Conservation (phyloP, 2,329 filamentous ascomycete genomes). For the Penicillium sp. region DNA sequence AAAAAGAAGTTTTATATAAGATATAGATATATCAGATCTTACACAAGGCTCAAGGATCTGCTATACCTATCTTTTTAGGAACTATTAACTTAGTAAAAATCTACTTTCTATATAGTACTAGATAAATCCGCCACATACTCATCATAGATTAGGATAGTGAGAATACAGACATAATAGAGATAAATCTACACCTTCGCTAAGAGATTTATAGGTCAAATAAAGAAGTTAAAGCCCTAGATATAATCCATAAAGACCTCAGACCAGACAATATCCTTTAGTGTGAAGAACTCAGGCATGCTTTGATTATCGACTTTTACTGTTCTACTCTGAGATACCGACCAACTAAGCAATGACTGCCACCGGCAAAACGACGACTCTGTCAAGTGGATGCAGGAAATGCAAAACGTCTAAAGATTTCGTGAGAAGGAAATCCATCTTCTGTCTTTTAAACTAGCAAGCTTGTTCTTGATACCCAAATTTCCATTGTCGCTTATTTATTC, state of each 20-base stretch:
- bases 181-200: not conserved
- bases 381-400: conserved; percentile 4
- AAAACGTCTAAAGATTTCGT: conserved; percentile 8
- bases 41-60: conserved; percentile 7
- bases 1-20: not conserved
- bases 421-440: not conserved
- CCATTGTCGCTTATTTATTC: not conserved
- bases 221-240: conserved; percentile 18
- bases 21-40: not conserved
- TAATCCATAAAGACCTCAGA: conserved; percentile 26
- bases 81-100: not conserved
- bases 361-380: conserved; percentile 5
- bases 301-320: conserved; percentile 31
- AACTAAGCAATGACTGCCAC: not conserved
- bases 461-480: not conserved
- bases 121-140: not conserved
- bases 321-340: conserved; percentile 16
- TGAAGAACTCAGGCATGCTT: conserved; percentile 23
- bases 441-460: not conserved
- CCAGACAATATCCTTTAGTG: conserved; percentile 31
- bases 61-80: not conserved
- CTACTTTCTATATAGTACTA: not conserved
- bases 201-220: conserved; percentile 8
- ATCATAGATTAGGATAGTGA: conserved; percentile 11
- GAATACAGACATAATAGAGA: conserved; percentile 8